Base-by-base conservation (phyloP, 306 rosid species). In the Dryas octopetala region DNA sequence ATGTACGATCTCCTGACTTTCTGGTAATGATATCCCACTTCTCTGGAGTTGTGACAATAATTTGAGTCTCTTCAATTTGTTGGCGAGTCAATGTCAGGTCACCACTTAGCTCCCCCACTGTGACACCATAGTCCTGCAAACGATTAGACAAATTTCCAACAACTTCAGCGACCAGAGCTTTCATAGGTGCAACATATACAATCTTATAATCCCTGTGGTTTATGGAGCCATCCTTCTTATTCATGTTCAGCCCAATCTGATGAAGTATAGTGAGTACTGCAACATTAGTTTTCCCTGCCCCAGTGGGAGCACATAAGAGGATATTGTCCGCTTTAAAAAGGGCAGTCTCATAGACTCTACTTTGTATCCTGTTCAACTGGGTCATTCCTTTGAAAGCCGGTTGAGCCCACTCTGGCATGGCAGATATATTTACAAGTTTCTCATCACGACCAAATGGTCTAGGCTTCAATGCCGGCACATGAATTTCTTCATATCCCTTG, bases 21-120 rank as follows among this genome's bases (percentile, higher is more conserved):
- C 98, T 79, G 12, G 98, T 93, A 62, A 93, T 87, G 75, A 93
- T 93, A 82, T 93, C 96, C 98, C 98, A 90, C 89, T 93, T 93
- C 82, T 93, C 98, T 23, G 98, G 96, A 43, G 98, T 90, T 54
- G 98, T 93, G 61, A 93, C 98, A 80, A 93, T 93, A 71, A 93
- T 93, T 61, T 90, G 96, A 71, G 98, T 90, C 84, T 92, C 97
- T 23, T 90, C 96, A 59, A 92, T 90, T 73, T 92, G 96, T 65
- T 90, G 94, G 38, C 94, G 88, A 16, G 97, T 90, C 50, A 92
- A 67, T 46, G 91, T 65, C 84, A 90, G 97, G 61, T 92, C 97
- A 78, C 96, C 97, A 78, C 96, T 92, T 51, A 23, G 23, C 23
- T 23, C 23, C 0, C 23, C 0, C 23, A 23, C 23, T 23, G 23